phyloP scores from a whole-genome alignment of 108 stramenopile genomes.

The Hondaea fermentalgiana region DNA sequence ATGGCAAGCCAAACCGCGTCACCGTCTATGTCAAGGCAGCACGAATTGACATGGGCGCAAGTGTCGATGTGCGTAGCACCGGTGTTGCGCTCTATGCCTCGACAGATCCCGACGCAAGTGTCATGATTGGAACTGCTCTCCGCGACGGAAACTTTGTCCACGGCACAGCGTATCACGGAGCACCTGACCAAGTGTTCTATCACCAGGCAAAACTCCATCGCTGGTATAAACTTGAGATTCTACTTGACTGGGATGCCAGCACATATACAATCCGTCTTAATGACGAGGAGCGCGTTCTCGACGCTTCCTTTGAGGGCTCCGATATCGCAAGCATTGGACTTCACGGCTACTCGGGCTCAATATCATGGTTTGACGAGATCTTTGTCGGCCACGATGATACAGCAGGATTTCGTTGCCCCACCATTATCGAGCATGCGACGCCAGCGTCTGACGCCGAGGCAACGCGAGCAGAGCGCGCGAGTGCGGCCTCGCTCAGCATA shows the following conservation, averaged over 20 bases:
- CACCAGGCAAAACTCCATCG: not conserved
- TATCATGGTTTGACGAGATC: conserved; percentile 66
- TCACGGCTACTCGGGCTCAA: conserved; percentile 41
- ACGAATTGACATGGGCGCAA: not conserved
- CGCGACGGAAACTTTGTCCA: conserved; percentile 41
- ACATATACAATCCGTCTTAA: conserved; percentile 55
- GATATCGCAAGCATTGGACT: conserved; percentile 48
- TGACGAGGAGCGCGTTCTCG: conserved; percentile 39
- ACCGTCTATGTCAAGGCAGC: not conserved
- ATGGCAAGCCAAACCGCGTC: not conserved
- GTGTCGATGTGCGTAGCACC: not conserved
- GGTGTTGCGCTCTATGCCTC: not conserved
- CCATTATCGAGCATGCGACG: not conserved
- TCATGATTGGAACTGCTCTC: conserved; percentile 52
- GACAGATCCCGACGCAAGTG: not conserved
- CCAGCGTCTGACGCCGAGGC: not conserved
- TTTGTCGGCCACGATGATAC: conserved; percentile 61
- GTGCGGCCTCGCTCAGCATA: not conserved
- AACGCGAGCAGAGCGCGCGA: not conserved
- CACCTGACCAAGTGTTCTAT: conserved; percentile 35
- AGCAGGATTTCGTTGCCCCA: conserved; percentile 58
- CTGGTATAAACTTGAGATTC: conserved; percentile 78
- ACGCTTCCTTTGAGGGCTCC: conserved; percentile 32
- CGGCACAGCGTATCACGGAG: conserved; percentile 42
- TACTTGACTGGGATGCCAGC: conserved; percentile 52